Evolutionary conservation across 208 protist species (phyloP).

Genomic region (Wallacemonas rigidus): DNA sequence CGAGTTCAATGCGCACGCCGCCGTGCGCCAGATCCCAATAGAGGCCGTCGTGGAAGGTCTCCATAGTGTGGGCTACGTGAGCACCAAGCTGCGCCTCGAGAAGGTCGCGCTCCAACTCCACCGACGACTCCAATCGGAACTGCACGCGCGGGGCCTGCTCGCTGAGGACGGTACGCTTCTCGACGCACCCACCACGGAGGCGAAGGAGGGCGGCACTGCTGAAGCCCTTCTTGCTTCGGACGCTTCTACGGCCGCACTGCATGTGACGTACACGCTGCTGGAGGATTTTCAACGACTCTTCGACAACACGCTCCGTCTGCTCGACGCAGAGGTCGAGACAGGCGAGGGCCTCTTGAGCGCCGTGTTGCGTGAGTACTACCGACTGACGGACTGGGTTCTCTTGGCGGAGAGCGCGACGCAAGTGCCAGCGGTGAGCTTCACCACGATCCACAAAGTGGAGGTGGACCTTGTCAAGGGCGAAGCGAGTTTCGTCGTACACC

Average conservation of each 20-base stretch:
- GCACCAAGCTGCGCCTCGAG: conserved; percentile 69
- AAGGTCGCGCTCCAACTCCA: conserved; percentile 45
- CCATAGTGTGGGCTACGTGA: conserved; percentile 50
- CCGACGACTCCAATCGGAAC: conserved; percentile 36
- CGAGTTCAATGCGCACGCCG: conserved; percentile 12
- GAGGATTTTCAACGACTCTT: conserved; percentile 59
- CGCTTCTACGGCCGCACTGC: conserved; percentile 28
- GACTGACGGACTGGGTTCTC: conserved; percentile 62
- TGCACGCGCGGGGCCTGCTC: conserved; percentile 13
- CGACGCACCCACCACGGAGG: background rate
- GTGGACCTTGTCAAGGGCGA: conserved; percentile 30
- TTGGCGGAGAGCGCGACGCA: conserved; percentile 37
- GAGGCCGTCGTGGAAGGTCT: conserved; percentile 51
- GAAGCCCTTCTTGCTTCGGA: conserved; percentile 9
- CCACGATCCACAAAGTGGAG: conserved; percentile 39
- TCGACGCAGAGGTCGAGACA: conserved; percentile 21
- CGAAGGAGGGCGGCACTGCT: background rate
- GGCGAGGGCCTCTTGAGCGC: conserved; percentile 31
- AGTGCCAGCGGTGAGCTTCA: conserved; percentile 38
- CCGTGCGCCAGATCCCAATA: conserved; percentile 27
- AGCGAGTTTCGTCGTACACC: conserved; percentile 39
- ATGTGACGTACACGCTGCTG: conserved; percentile 53
- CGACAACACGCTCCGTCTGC: conserved; percentile 54
- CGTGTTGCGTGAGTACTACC: conserved; percentile 64
- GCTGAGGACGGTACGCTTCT: background rate